Base-by-base conservation (phyloP, 495 filamentous ascomycete genomes). In the Penicillium crystallinum region DNA sequence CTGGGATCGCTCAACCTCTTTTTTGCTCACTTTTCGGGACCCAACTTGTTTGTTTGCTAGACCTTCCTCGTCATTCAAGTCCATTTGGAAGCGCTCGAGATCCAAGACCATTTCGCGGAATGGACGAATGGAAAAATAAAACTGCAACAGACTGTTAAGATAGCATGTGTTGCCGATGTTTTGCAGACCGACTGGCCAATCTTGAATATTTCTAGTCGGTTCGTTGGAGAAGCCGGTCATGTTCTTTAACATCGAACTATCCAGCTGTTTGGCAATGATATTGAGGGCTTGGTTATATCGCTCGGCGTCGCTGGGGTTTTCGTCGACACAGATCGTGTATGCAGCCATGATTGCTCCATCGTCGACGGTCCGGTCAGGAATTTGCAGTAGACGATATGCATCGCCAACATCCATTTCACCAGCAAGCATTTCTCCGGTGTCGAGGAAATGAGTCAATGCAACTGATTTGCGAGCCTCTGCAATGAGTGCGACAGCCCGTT, bases 131-230 rank as follows among this genome's bases (percentile, higher is more conserved):
- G 91, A 90, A 63, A 93, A 97, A 63, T 95, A 91, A 59, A 95
- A 97, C 59, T 99, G 93, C 11, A 99, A 71, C 27, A 99, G 78
- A 65, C 93, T 97, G 71, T 97, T 97, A 34, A 99, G 80, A 59
- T 99, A 99, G 67, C 93, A 99, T 1, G 93, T 99, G 57, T 97
- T 97, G 36, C 92, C 90, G 54, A 97, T 92, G 56, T 97, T 99
- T 36, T 82, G 80, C 11, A 97, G 76, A 0, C 93, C 93, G 45
- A 92, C 85, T 7, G 91, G 91, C 73, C 84, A 83, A 12, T 81
- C 73, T 1, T 64, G 55, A 18, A 72, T 46, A 44, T 71, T 55
- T 30, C 63, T 63, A 54, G 65, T 66, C 6, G 68, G 46, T 48
- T 74, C 64, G 11, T 55, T 54, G 17, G 59, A 60, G 46, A 67